Percentiles rank a stretch among this genome's conserved stretches.
Conservation (phyloP, 78 protist genomes). For the Speleostelium caveatum region DNA sequence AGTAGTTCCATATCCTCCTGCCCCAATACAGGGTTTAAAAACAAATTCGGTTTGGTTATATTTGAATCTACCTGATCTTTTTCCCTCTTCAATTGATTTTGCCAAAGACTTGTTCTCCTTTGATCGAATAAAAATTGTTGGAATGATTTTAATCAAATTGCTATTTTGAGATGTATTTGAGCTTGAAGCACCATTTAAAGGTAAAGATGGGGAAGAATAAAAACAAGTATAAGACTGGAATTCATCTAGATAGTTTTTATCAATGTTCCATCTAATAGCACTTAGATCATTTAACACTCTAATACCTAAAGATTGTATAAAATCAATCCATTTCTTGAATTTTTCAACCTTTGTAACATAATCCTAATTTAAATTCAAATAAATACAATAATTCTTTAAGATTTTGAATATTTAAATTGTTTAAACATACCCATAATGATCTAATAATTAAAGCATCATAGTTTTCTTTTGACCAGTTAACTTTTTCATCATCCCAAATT, state of each 20-base stretch:
- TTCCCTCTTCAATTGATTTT: conserved; percentile 11
- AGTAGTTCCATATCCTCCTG: conserved; percentile 57
- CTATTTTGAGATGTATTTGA: neutral
- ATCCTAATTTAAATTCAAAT: conserved; percentile 18
- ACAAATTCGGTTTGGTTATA: conserved; percentile 23
- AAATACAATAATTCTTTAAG: neutral
- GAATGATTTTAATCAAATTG: conserved; percentile 1
- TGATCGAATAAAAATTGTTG: conserved; percentile 23
- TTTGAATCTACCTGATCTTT: conserved; percentile 2
- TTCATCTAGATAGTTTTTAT: conserved; percentile 50
- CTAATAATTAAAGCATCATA: conserved; percentile 41
- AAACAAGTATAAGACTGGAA: neutral
- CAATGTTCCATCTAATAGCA: conserved; percentile 55
- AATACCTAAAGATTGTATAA: conserved; percentile 2
- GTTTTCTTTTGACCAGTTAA: conserved; percentile 16
- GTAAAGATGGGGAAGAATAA: neutral
- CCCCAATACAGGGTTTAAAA: conserved; percentile 54
- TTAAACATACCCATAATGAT: conserved; percentile 74
- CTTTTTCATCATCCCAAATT: conserved; percentile 43
- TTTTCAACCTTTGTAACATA: conserved; percentile 59
- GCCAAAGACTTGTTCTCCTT: neutral
- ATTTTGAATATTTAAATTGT: neutral
- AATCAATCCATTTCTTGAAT: conserved; percentile 47
- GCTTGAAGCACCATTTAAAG: neutral
- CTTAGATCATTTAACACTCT: conserved; percentile 33